Evolutionary conservation across 176 grass and related monocot genomes (phyloP), one percentile per base, ranked within the genome.

Genomic region (Lolium rigidum): DNA sequence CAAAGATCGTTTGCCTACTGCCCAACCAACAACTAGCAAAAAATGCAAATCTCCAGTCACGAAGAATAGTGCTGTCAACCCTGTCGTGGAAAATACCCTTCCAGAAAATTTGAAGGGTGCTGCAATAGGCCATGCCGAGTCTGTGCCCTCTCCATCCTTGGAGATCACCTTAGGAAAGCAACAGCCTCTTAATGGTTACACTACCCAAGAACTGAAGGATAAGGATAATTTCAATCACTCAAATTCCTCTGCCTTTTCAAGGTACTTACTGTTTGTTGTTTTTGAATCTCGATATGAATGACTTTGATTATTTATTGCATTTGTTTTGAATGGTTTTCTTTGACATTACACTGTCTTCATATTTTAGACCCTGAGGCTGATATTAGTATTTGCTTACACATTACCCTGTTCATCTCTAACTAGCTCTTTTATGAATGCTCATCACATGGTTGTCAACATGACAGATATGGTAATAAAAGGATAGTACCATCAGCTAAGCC

Each of bases 171-270:
- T 85, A 58, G 90, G 37, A 83, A 86, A 84, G 73, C 75, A 81
- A 81, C 84, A 76, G 0, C 20, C 13, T 44, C 71, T 64, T 39
- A 85, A 87, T 82, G 90, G 80, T 73, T 87, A 58, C 79, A 20
- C 80, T 31, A 87, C 85, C 56, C 63, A 82, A 31, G 86, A 85
- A 26, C 64, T 87, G 38, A 94, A 65, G 82, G 77, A 88, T 82
- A 92, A 92, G 48, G 91, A 96, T 86, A 83, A 90, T 41, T 87
- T 94, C 47, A 99, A 92, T 85, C 94, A 99, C 87, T 99, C 97
- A 8, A 87, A 93, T 87, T 93, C 82, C 56, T 99, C 97, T 83
- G 92, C 90, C 52, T 97, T 99, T 81, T 95, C 90, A 17, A 98
- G 93, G 93, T 98, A 90, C 48, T 37, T 63, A 15, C 2, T 88